phyloP scores from a whole-genome alignment of 2,329 filamentous ascomycete species.

The Mycosphaerella sp. region DNA sequence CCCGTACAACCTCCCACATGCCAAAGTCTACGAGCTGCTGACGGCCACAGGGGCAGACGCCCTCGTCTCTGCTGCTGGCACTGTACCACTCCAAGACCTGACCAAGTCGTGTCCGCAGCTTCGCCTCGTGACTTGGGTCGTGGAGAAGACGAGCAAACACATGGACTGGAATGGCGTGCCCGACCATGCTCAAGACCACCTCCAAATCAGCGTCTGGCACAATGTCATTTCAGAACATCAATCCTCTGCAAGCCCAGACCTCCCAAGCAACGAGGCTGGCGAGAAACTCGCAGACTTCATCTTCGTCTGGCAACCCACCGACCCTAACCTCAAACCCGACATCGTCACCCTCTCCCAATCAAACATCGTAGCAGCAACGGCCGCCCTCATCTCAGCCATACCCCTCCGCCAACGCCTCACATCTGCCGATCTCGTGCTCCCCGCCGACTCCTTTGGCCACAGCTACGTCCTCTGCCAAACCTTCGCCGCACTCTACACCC shows the following conservation, averaged over 20 bases:
- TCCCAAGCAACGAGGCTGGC: slow-evolving; percentile 58
- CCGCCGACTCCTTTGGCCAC: slow-evolving; percentile 72
- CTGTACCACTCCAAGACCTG: slow-evolving; percentile 72
- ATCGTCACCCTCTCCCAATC: slow-evolving; percentile 74
- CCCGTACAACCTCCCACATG: slow-evolving; percentile 69
- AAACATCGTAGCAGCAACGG: slow-evolving; percentile 84
- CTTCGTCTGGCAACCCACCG: slow-evolving; percentile 58
- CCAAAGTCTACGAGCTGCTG: slow-evolving; percentile 65
- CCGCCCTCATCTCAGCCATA: slow-evolving; percentile 68
- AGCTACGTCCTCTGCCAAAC: slow-evolving; percentile 74
- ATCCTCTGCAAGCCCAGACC: slow-evolving; percentile 48
- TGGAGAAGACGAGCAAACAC: slow-evolving; percentile 81
- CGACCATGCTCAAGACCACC: slow-evolving; percentile 62
- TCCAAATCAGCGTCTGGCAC: slow-evolving; percentile 89
- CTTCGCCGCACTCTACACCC: slow-evolving; percentile 74
- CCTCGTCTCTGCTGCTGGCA: slow-evolving; percentile 76
- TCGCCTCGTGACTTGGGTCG: slow-evolving; percentile 81
- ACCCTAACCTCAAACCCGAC: slow-evolving; percentile 50
- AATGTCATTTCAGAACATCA: slow-evolving; percentile 71
- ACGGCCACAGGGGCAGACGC: slow-evolving; percentile 68
- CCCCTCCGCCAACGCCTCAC: slow-evolving; percentile 68
- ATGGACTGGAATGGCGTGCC: slow-evolving; percentile 94
- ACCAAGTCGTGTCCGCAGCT: slow-evolving; percentile 63
- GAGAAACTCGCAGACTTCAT: slow-evolving; percentile 46
- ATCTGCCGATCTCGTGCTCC: slow-evolving; percentile 72